Base-by-base conservation (phyloP, 345 rosid species). In the Syzygium aqueum region DNA sequence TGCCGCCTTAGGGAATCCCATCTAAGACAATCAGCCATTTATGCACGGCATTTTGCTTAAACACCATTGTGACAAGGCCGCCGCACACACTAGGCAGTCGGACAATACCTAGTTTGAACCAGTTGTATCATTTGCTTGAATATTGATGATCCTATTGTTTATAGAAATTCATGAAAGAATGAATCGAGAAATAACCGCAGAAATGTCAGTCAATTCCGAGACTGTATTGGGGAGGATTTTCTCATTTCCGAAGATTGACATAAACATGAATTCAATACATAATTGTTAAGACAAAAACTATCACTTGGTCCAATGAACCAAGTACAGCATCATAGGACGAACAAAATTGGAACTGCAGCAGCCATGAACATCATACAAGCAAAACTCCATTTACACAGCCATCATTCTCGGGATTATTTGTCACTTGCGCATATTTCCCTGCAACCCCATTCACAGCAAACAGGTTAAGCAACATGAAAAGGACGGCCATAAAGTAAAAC, bases 391-490 rank as follows among this genome's bases (percentile, higher is more conserved):
- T 97, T 92, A 97, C 93, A 89, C 99, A 97, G 3, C 99, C 99
- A 65, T 97, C 99, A 46, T 93, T 94, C 94, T 97, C 99, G 13
- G 99, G 99, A 88, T 97, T 95, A 85, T 97, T 97, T 2, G 98
- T 97, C 89, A 97, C 98, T 87, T 96, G 99, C 25, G 98, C 99
- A 77, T 95, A 96, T 86, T 97, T 97, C 28, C 99, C 99, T 97
- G 95, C 90, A 94, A 11, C 19, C 52, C 57, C 89, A 87, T 83
- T 30, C 54, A 82, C 52, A 82, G 27, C 21, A 80, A 57, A 27
- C 65, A 82, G 8, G 54, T 80, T 19, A 51, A 46, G n/a, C 85
- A 78, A 40, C 43, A 86, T 54, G 33, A 56, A 40, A 85, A 73
- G 50, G 19, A 28, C 5, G 17, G 22, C 46, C 37, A 80, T 28